Base-by-base conservation (phyloP, 495 filamentous ascomycete species). In the Penicillium coprophilum region DNA sequence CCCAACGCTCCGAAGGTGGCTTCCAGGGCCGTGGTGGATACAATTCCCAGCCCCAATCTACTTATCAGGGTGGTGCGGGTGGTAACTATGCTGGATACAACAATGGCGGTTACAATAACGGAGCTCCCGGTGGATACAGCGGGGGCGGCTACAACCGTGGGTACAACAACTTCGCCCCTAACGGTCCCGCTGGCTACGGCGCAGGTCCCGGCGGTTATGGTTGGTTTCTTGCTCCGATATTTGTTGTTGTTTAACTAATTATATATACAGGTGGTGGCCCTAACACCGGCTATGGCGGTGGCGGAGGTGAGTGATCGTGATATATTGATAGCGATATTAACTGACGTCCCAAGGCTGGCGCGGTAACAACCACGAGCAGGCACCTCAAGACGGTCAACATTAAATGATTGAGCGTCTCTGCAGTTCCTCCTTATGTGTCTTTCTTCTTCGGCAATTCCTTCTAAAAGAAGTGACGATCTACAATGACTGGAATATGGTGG, bases 1-100 rank as follows among this genome's bases (percentile, higher is more conserved):
- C 81, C 36, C 60, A 48, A 48, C 62, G 68, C 38, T 50, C 58
- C 50, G 64, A 70, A 23, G 68, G 63, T 46, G 78, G 78, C 41
- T 79, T 75, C 65, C 73, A 78, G 31, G 76, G 78, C 31, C 74
- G 76, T 31, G 75, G 76, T 38, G 74, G 72, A 50, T 77, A 77
- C 62, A 73, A 75, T 64, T 61, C 62, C 27, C 67, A 63, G 30
- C 72, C 70, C 13, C 59, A 58, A 44, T 49, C 56, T 53, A 63
- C 69, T 28, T 71, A 68, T 43, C 71, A 75, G 56, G 63, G 63
- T 41, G 77, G 82, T 24, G 74, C 15, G 7, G 34, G 6, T 8
- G 34, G 34, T 17, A n/a, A 60, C 41, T 46, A 59, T 31, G 58
- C 56, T 19, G 75, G 76, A 30, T 63, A 67, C 47, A 58, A 70